A percentile compares a stretch with the other conserved stretches of the same genome.
Evolutionary conservation across 371 early-diverging fungal genomes (phyloP).

Genomic region (Quaeritorhiza haematococci): DNA sequence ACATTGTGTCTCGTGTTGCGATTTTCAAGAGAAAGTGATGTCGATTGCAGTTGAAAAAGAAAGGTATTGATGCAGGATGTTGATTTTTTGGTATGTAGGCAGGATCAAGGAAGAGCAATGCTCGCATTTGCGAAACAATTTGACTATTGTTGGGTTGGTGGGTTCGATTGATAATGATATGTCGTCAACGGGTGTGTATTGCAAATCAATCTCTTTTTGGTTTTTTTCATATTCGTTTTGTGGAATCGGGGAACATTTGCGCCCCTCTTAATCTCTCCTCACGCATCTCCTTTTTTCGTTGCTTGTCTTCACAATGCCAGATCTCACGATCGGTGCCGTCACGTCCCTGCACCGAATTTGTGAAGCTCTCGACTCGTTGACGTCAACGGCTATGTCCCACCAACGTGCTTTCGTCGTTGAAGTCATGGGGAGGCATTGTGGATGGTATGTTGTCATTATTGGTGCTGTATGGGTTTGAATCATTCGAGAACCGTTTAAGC

Average conservation of each 20-base stretch:
- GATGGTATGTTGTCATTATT: conserved; percentile 61
- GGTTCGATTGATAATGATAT: conserved; percentile 97
- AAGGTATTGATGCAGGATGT: no score
- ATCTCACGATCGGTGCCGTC: conserved; percentile 95
- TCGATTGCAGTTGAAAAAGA: no score
- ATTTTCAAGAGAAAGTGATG: not conserved
- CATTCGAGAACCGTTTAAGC: not conserved
- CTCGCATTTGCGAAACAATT: conserved; percentile 46
- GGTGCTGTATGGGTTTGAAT: not conserved
- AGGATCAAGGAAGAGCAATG: conserved; percentile 57
- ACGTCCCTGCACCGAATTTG: conserved; percentile 96
- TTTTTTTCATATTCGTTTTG: not conserved
- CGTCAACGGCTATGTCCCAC: conserved; percentile 94
- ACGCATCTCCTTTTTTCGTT: not conserved
- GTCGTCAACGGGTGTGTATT: conserved; percentile 69
- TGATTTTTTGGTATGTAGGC: conserved; percentile 23
- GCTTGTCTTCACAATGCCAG: conserved; percentile 13
- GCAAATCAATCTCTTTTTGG: not conserved
- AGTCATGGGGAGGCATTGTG: conserved; percentile 99
- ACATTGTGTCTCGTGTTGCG: not conserved
- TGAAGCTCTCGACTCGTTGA: conserved; percentile 92
- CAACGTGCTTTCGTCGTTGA: conserved; percentile 98
- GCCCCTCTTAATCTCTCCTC: not conserved
- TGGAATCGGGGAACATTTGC: not conserved
- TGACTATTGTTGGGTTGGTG: conserved; percentile 95